These are phyloP conservation scores for Ilyonectria sp. DNA, from an alignment of 2,329 filamentous ascomycete genomes.

Conservation along the genomic window DNA sequence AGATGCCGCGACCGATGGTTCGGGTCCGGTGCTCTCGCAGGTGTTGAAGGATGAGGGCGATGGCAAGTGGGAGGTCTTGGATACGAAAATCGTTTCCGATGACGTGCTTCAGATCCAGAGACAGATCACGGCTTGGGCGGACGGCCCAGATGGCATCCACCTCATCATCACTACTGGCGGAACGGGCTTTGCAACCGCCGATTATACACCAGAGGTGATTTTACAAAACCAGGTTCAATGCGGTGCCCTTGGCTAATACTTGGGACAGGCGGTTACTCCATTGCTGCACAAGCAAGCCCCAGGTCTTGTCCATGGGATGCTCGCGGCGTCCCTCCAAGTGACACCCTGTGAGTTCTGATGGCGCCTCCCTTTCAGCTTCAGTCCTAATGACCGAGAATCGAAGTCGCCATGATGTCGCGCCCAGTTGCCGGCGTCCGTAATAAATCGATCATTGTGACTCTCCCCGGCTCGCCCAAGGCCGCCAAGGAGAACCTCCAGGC, in stretches of 20 bases:
- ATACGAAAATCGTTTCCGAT: constrained; percentile 85
- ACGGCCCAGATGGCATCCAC: constrained; percentile 75
- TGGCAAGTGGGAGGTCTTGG: constrained; percentile 79
- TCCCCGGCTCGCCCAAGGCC: constrained; percentile 95
- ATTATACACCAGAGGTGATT: constrained; percentile 88
- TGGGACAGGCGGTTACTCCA: constrained; percentile 77
- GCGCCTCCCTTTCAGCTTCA: not conserved
- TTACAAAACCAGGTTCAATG: not conserved
- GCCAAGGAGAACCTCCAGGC: constrained; percentile 94
- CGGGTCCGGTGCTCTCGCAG: constrained; percentile 75
- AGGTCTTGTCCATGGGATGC: constrained; percentile 95
- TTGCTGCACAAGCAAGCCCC: constrained; percentile 89
- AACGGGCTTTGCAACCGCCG: constrained; percentile 89
- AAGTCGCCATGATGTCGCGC: constrained; percentile 96
- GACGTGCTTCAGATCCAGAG: constrained; percentile 81
- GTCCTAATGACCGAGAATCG: constrained; percentile 43
- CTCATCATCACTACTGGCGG: constrained; percentile 91
- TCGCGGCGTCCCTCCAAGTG: constrained; percentile 84
- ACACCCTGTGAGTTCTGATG: constrained; percentile 83
- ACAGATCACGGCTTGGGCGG: constrained; percentile 80
- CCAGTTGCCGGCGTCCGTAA: constrained; percentile 92
- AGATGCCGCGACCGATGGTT: constrained; percentile 84
- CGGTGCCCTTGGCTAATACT: not conserved
- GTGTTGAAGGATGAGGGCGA: constrained; percentile 78
- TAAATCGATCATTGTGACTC: constrained; percentile 85